Evolutionary conservation across 768 basidiomycete genomes (phyloP).

Genomic region (Russula brevipes): DNA sequence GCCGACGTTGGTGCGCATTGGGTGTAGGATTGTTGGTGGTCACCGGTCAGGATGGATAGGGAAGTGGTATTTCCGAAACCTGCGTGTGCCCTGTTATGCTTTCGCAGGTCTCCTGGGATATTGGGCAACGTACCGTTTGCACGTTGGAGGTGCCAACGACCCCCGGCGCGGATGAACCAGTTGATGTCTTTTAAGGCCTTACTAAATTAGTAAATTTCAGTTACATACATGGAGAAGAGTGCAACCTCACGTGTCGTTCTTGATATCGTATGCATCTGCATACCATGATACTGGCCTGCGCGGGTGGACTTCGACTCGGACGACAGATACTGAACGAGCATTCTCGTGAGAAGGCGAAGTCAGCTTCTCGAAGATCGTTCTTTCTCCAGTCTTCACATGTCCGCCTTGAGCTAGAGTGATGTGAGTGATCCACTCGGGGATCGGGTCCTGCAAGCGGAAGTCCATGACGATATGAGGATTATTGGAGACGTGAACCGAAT

Average conservation of each 20-base stretch:
- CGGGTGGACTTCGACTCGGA: not conserved
- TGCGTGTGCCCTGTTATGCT: conserved; percentile 28
- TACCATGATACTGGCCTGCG: conserved; percentile 44
- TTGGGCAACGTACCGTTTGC: conserved; percentile 58
- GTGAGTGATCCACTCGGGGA: conserved; percentile 72
- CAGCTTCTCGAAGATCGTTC: conserved; percentile 36
- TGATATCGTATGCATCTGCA: conserved; percentile 76
- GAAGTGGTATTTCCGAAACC: conserved; percentile 96
- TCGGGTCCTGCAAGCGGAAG: conserved; percentile 60
- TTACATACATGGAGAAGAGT: not conserved
- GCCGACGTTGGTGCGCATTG: conserved; percentile 43
- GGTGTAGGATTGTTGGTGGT: conserved; percentile 92
- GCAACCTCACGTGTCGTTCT: conserved; percentile 30
- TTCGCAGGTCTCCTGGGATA: not conserved
- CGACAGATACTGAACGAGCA: not conserved
- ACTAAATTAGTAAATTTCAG: not conserved
- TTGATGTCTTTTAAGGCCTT: conserved; percentile 72
- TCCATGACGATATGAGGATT: conserved; percentile 61
- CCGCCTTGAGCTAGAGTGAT: conserved; percentile 50
- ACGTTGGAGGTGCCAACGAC: conserved; percentile 88
- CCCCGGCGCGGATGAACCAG: conserved; percentile 79
- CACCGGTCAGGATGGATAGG: conserved; percentile 82
- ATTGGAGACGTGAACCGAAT: conserved; percentile 43
- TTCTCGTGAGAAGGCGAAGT: not conserved
- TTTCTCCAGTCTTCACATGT: conserved; percentile 48